phyloP scores from a whole-genome alignment of 768 basidiomycete species.

The Naganishia friedmannii region DNA sequence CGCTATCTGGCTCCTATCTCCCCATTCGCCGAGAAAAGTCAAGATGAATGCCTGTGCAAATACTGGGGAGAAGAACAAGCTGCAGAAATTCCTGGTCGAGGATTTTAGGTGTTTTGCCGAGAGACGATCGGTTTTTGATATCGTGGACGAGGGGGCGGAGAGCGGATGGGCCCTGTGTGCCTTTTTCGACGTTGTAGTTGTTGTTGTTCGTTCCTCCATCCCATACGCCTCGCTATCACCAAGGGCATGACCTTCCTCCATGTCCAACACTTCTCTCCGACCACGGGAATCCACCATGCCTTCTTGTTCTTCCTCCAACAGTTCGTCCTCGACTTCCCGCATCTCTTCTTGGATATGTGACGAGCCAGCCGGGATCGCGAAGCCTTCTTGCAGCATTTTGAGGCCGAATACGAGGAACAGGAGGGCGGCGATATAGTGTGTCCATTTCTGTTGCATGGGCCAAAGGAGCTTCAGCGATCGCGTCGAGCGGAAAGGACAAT shows the following conservation, averaged over 20 bases:
- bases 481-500: neutral
- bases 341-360: constrained; percentile 90
- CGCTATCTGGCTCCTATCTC: constrained; percentile 93
- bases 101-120: constrained; percentile 54
- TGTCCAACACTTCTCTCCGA: constrained; percentile 20
- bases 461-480: neutral
- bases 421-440: constrained; percentile 60
- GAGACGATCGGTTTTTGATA: neutral
- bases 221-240: neutral
- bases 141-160: constrained; percentile 19
- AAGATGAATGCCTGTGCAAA: constrained; percentile 92
- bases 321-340: constrained; percentile 92
- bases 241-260: constrained; percentile 28
- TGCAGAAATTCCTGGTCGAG: constrained; percentile 76
- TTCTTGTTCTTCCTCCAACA: constrained; percentile 65
- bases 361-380: constrained; percentile 70
- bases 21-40: constrained; percentile 99
- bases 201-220: neutral
- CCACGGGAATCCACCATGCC: constrained; percentile 29
- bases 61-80: constrained; percentile 79
- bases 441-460: constrained; percentile 36
- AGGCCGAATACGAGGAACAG: constrained; percentile 87
- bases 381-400: constrained; percentile 83
- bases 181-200: neutral
- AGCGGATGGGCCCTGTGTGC: constrained; percentile 30